Evolutionary conservation across 495 filamentous ascomycete species (phyloP).

Genomic region (Penicillium atrosanguineum): DNA sequence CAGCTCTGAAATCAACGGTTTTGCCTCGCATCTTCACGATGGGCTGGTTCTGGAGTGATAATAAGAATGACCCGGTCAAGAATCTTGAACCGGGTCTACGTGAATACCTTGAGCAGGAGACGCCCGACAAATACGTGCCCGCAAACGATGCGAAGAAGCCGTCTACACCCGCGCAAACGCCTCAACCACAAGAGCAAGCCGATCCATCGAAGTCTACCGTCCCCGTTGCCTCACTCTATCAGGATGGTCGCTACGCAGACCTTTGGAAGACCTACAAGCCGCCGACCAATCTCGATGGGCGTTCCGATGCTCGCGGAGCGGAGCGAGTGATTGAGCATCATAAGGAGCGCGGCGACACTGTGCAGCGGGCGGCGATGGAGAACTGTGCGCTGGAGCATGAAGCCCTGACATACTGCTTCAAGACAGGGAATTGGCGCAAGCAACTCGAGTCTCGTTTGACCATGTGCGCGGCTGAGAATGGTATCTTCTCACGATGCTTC

Average conservation of each 20-base stretch:
- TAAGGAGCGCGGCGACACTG: slow-evolving; percentile 74
- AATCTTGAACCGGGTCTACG: slow-evolving; percentile 82
- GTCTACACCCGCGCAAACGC: slow-evolving; percentile 16
- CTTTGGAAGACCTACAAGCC: slow-evolving; percentile 88
- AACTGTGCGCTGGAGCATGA: slow-evolving; percentile 88
- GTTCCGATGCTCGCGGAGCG: slow-evolving; percentile 50
- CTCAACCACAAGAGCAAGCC: slow-evolving; percentile 10
- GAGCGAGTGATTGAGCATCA: slow-evolving; percentile 77
- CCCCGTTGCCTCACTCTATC: slow-evolving; percentile 58
- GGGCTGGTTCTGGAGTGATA: slow-evolving; percentile 70
- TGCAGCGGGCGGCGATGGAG: slow-evolving; percentile 82
- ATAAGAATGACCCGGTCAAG: slow-evolving; percentile 65
- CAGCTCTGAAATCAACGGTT: slow-evolving; percentile 10
- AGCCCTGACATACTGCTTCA: slow-evolving; percentile 72
- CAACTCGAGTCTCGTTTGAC: slow-evolving; percentile 54
- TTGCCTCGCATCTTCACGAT: slow-evolving; percentile 19
- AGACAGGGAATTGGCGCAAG: slow-evolving; percentile 53
- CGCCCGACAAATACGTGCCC: slow-evolving; percentile 70
- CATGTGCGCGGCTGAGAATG: slow-evolving; percentile 72
- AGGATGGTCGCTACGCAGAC: slow-evolving; percentile 88
- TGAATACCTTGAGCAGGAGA: slow-evolving; percentile 81
- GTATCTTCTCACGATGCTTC: slow-evolving; percentile 75
- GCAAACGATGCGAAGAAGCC: slow-evolving; percentile 26
- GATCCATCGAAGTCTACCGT: slow-evolving; percentile 45
- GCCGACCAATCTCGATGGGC: slow-evolving; percentile 55